Evolutionary conservation across 2,329 filamentous ascomycete genomes (phyloP), one percentile per base, ranked within the genome.

Genomic region (Chaetomium sp.): DNA sequence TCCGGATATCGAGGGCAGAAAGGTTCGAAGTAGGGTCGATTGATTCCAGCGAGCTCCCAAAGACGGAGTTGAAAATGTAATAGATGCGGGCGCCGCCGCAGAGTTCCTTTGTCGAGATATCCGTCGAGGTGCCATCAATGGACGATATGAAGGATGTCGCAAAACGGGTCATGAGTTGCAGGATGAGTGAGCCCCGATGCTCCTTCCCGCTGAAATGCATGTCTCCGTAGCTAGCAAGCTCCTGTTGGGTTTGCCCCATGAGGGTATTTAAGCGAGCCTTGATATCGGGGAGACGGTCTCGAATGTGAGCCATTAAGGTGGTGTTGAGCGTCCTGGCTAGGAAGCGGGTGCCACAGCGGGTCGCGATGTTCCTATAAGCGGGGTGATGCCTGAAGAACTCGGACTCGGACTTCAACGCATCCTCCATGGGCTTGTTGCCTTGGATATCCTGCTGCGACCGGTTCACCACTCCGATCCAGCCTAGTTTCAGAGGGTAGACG

Each of bases 201-300:
- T 98, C 95, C 77, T 97, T 97, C 72, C 95, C 95, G 68, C 91
- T 96, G 76, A 99, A 99, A 72, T 96, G 91, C 81, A 95, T 96
- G 75, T 98, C 96, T 45, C 95, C 95, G 75, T 99, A 99, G 78
- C 94, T 97, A 51, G 95, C 95, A 64, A 99, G 84, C 77, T 99
- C 95, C 80, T 99, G 95, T 75, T 99, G 95, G 57, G 95, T 98
- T 78, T 99, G 95, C n/a, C 95, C 95, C 95, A 99, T 99, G 59
- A 99, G 82, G 0, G 95, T 99, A 78, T 99, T 99, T 67, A 99
- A 84, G 62, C 95, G 89, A 57, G 95, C 95, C 80, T 99, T 99
- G 82, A 99, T 99, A 77, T 99, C 95, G 33, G 95, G 95, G 72
- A 99, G 81, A 55, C 95, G 88, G 76, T 99, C 95, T 66, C 95